Percentiles rank a stretch among this genome's conserved stretches.
Conservation (phyloP, 371 early-diverging fungal genomes). For the Mortierella sp. region DNA sequence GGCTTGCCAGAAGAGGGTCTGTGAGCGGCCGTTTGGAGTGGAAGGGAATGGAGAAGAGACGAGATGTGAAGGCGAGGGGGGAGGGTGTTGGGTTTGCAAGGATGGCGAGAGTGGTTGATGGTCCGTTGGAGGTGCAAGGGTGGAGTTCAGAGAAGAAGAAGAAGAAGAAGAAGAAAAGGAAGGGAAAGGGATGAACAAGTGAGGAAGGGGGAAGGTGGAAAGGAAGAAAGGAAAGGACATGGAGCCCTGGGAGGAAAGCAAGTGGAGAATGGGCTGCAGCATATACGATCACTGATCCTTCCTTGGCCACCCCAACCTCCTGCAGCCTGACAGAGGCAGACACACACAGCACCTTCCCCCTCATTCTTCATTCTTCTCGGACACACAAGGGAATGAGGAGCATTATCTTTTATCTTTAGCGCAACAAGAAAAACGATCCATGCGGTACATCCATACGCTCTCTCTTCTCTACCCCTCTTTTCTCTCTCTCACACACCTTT, state of each 20-base stretch:
- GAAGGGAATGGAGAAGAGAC: not conserved
- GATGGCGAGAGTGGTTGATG: not conserved
- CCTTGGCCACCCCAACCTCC: too few relatives aligned
- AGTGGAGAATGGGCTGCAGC: conserved; percentile 1
- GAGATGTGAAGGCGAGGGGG: not conserved
- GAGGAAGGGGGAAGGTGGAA: not conserved
- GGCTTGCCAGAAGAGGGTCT: conserved; percentile 6
- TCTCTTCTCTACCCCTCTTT: not conserved
- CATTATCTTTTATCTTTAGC: not conserved
- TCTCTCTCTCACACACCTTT: not conserved
- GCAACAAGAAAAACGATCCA: not conserved
- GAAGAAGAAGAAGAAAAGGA: not conserved
- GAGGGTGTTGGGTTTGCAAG: not conserved
- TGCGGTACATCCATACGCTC: not conserved
- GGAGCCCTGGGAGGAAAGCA: not conserved
- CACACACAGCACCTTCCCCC: not conserved
- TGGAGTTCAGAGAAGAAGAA: not conserved
- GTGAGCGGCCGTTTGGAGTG: not conserved
- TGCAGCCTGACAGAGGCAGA: too few relatives aligned
- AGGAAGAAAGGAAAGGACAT: not conserved
- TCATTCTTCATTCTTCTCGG: not conserved
- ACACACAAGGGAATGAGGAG: not conserved
- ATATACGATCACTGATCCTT: conserved; percentile 21
- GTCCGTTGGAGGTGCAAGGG: not conserved
- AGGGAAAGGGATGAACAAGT: not conserved